Conservation (phyloP, 1,139 yeast genomes). For the Protomyces gravidus region DNA sequence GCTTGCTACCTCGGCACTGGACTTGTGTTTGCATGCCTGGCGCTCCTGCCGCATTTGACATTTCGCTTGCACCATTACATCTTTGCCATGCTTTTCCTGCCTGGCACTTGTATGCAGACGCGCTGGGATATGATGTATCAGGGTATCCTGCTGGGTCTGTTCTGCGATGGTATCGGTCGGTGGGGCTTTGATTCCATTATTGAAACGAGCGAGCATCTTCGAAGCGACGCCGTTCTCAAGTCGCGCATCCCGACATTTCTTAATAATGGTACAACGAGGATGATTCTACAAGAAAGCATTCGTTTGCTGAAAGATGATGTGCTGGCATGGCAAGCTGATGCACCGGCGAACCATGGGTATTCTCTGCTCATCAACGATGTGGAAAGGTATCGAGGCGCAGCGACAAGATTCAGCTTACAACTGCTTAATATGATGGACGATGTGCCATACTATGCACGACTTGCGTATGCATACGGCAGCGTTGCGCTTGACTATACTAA, state of each 20-base stretch:
- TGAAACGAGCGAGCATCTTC: conserved; percentile 65
- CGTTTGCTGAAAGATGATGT: not conserved
- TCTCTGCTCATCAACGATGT: conserved; percentile 72
- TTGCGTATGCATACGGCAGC: conserved; percentile 23
- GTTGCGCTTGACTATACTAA: conserved; percentile 31
- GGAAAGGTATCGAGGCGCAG: conserved; percentile 61
- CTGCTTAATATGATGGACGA: not conserved
- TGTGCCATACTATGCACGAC: conserved; percentile 29
- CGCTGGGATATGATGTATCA: conserved; percentile 73
- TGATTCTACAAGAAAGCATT: conserved; percentile 27
- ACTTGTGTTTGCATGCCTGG: conserved; percentile 48
- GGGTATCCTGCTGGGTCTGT: conserved; percentile 75
- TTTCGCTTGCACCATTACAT: conserved; percentile 87
- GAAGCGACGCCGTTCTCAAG: conserved; percentile 59
- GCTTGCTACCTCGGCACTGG: conserved; percentile 51
- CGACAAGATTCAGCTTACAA: conserved; percentile 33
- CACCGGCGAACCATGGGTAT: conserved; percentile 7
- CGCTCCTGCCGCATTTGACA: conserved; percentile 62
- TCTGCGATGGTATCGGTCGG: conserved; percentile 77
- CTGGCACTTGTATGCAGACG: conserved; percentile 64
- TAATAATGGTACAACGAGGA: conserved; percentile 18
- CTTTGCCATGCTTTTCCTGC: conserved; percentile 68
- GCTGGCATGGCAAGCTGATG: conserved; percentile 45
- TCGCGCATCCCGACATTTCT: conserved; percentile 34
- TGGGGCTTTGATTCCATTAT: conserved; percentile 93